Conservation (phyloP, 1,139 yeast genomes). For the Lodderomyces jiufengensis region DNA sequence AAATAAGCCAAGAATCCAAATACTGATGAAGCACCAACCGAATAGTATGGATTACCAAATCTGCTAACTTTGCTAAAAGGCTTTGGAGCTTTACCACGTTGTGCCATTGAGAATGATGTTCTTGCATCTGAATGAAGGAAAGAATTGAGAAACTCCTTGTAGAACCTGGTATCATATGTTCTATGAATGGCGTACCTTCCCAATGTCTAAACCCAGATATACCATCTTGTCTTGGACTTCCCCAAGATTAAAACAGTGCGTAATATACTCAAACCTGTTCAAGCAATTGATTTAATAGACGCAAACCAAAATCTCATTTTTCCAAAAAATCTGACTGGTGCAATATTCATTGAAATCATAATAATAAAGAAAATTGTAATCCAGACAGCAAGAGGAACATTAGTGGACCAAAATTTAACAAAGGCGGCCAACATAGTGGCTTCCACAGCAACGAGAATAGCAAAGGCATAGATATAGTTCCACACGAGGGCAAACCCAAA, state of each 20-base stretch:
- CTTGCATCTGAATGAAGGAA: constrained; percentile 71
- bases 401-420: constrained; percentile 53
- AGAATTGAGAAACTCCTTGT: constrained; percentile 65
- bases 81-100: constrained; percentile 61
- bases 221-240: constrained; percentile 52
- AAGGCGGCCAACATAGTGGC: constrained; percentile 52
- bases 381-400: constrained; percentile 51
- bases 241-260: constrained; percentile 47
- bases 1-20: constrained; percentile 56
- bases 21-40: constrained; percentile 33
- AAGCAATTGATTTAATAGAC: constrained; percentile 43
- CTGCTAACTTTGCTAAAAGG: constrained; percentile 54
- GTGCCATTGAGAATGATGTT: constrained; percentile 60
- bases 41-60: constrained; percentile 59
- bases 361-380: constrained; percentile 45
- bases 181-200: constrained; percentile 49
- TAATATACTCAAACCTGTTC: constrained; percentile 36
- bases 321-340: constrained; percentile 53
- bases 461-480: constrained; percentile 49
- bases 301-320: constrained; percentile 70
- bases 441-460: constrained; percentile 48
- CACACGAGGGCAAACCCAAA: constrained; percentile 48
- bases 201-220: constrained; percentile 62
- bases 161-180: constrained; percentile 45
- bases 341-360: constrained; percentile 36